These are phyloP conservation scores for Coemansia sp. DNA, from an alignment of 192 early-diverging fungal species.

Conservation along the genomic window DNA sequence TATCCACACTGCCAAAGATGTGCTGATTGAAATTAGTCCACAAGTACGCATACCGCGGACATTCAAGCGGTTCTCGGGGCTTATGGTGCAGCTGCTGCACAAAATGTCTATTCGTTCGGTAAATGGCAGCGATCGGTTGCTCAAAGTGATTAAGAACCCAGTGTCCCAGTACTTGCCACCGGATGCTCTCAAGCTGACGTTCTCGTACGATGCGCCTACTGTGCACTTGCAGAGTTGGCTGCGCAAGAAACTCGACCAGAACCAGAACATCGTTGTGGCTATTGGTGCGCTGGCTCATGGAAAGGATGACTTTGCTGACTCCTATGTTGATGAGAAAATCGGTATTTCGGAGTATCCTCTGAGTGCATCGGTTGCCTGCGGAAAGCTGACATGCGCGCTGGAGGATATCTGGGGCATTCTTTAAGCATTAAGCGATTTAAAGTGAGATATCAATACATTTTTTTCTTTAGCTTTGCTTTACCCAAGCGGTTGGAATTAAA, in stretches of 20 bases:
- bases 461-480: too few species aligned
- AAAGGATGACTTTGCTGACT: conserved; percentile 90
- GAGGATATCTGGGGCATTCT: conserved; percentile 11
- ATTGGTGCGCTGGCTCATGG: conserved; percentile 98
- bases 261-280: conserved; percentile 83
- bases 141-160: conserved; percentile 98
- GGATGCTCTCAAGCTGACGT: conserved; percentile 59
- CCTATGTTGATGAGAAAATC: conserved; percentile 96
- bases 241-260: conserved; percentile 66
- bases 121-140: conserved; percentile 85
- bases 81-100: conserved; percentile 99
- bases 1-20: conserved; percentile 91
- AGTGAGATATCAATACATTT: too few species aligned
- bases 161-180: conserved; percentile 94
- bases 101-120: conserved; percentile 93
- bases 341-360: conserved; percentile 95
- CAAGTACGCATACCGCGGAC: conserved; percentile 98
- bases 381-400: conserved; percentile 70
- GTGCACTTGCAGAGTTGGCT: conserved; percentile 81
- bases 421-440: neutral
- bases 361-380: conserved; percentile 95
- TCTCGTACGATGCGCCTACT: conserved; percentile 86
- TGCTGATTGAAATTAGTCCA: conserved; percentile 97
- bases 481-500: too few species aligned
- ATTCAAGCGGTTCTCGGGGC: conserved; percentile 96